These are phyloP conservation scores for Kuraishia floccosa DNA, from an alignment of 805 yeast genomes.

Conservation along the genomic window DNA sequence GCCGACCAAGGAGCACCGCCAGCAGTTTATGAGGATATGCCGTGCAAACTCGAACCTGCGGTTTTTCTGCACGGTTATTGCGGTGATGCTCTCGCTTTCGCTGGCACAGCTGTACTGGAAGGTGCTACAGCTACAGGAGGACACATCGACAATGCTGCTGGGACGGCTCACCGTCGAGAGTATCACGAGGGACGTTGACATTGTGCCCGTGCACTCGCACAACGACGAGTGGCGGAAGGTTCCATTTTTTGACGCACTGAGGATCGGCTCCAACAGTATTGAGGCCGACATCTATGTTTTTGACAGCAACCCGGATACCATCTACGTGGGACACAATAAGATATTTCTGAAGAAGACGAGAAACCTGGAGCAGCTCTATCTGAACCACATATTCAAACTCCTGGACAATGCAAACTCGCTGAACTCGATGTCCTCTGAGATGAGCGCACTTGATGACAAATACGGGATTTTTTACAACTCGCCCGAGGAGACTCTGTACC, in stretches of 20 bases:
- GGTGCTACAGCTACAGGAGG: background rate
- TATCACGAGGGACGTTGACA: conserved; percentile 13
- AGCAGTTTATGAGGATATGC: too few species aligned
- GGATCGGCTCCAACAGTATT: conserved; percentile 39
- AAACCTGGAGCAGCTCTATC: conserved; percentile 38
- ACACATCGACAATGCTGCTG: background rate
- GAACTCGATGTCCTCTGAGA: conserved; percentile 1
- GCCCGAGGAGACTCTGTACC: conserved; percentile 35
- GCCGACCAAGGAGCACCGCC: too few species aligned
- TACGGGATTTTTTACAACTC: conserved; percentile 31
- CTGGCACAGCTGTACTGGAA: background rate
- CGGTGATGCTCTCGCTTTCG: background rate
- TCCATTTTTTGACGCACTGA: conserved; percentile 48
- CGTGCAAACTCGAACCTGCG: too few species aligned
- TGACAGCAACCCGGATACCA: conserved; percentile 11
- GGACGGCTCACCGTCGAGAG: conserved; percentile 4
- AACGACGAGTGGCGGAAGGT: conserved; percentile 55
- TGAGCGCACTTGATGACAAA: conserved; percentile 1
- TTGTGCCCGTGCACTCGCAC: conserved; percentile 45
- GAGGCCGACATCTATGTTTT: conserved; percentile 60
- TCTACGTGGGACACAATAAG: conserved; percentile 57
- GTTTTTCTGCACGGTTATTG: too few species aligned
- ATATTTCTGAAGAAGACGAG: conserved; percentile 25
- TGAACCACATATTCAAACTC: conserved; percentile 36
- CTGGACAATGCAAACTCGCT: conserved; percentile 32